Evolutionary conservation across 2,329 filamentous ascomycete species (phyloP), one percentile per base, ranked within the genome.

Genomic region (Pyrenochaeta sp.): DNA sequence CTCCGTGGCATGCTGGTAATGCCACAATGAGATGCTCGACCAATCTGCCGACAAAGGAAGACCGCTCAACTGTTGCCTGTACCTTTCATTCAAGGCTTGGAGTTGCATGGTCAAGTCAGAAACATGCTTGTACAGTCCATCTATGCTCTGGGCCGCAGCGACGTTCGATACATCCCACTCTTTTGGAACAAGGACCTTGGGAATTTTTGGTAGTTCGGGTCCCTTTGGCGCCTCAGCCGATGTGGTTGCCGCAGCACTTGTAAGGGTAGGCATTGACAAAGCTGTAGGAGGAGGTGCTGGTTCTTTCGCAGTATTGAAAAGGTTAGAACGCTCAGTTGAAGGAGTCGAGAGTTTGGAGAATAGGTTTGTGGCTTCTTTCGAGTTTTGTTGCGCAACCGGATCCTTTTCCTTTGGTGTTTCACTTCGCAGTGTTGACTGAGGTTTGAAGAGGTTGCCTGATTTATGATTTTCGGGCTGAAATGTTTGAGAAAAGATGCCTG

Each of bases 1-100:
- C 12, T 67, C 61, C 7, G 59, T 61, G 10, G 72, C 64, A 36
- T 70, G 59, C 48, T 71, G 68, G 25, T 62, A 55, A 54, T 77
- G 74, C 71, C 72, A 77, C 7, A 63, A 56, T 12, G 72, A 75
- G 24, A 77, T 39, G 1, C 64, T 50, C 5, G 68, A 64, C 73
- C 73, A 76, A 55, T 77, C 73, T 24, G 72, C 69, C 12, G 56
- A 58, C 2, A 57, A 37, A 22, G 72, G 58, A n/a, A 71, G 56
- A 15, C 45, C 69, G 28, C 27, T 64, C 15, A 76, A 34, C 50
- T 71, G 71, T 13, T 66, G 58, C n/a, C 65, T 61, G 52, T 70
- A 76, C 25, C 61, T 63, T 32, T 67, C 52, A 36, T 77, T 77
- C 56, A 77, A 52, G 24, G 64, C 46, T 28, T 63, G 64, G 7